Conservation (phyloP, 805 yeast genomes). For the Yamadazyma paraphyllophila region DNA sequence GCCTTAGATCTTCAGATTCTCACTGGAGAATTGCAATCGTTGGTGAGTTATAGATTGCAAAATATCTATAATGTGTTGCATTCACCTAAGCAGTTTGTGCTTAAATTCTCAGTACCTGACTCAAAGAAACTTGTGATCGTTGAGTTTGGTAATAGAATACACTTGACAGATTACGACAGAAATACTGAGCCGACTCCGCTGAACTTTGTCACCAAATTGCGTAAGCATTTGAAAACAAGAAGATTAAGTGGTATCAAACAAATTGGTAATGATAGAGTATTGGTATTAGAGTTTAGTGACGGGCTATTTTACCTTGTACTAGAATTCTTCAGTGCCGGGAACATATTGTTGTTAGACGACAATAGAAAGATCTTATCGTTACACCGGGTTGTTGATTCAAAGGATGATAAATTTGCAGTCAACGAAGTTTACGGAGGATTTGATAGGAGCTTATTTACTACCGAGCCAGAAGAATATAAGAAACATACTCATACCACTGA, state of each 20-base stretch:
- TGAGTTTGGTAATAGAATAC: slow-evolving; percentile 84
- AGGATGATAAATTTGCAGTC: slow-evolving; percentile 64
- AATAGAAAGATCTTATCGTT: slow-evolving; percentile 65
- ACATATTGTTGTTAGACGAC: slow-evolving; percentile 73
- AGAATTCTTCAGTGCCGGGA: slow-evolving; percentile 96
- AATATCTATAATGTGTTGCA: slow-evolving; percentile 81
- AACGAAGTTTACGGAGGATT: slow-evolving; percentile 69
- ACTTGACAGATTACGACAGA: slow-evolving; percentile 76
- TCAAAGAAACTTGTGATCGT: slow-evolving; percentile 71
- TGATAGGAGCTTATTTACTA: slow-evolving; percentile 46
- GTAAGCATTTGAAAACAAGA: slow-evolving; percentile 82
- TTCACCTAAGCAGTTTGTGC: slow-evolving; percentile 66
- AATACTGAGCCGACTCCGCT: slow-evolving; percentile 81
- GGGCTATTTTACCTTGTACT: slow-evolving; percentile 74
- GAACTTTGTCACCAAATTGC: slow-evolving; percentile 76
- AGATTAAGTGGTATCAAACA: slow-evolving; percentile 72
- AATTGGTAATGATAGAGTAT: slow-evolving; percentile 76
- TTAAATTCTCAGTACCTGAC: slow-evolving; percentile 82
- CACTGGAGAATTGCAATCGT: slow-evolving; percentile 59
- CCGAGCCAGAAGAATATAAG: slow-evolving; percentile 11
- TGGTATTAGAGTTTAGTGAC: slow-evolving; percentile 81
- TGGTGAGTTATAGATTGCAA: slow-evolving; percentile 69
- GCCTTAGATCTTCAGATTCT: slow-evolving; percentile 78
- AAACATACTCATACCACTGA: slow-evolving; percentile 24
- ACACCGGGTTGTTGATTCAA: slow-evolving; percentile 77